Evolutionary conservation across 163 green algal genomes (phyloP).

Genomic region (Scenedesmus sp.): DNA sequence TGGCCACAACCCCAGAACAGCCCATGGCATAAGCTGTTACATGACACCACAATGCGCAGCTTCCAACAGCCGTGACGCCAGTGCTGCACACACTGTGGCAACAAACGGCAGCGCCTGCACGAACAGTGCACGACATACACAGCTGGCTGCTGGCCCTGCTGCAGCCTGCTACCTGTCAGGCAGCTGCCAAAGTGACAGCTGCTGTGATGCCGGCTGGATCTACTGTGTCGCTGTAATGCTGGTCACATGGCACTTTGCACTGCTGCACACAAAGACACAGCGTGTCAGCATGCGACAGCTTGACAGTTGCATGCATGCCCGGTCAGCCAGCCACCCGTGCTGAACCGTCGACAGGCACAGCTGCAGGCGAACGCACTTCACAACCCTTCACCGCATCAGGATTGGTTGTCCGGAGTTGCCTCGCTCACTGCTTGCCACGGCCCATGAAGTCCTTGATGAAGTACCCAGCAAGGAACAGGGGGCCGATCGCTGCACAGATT

Average conservation of each 20-base stretch:
- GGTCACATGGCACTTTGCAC: not conserved
- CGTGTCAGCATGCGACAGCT: not conserved
- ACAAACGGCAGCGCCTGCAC: not conserved
- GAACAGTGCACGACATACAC: not conserved
- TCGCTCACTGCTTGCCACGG: conserved; percentile 8
- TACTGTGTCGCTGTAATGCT: not conserved
- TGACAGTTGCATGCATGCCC: no score
- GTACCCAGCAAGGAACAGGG: conserved; percentile 42
- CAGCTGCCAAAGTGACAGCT: no score
- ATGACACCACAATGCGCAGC: not conserved
- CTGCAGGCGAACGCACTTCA: no score
- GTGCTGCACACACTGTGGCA: not conserved
- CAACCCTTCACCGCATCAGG: no score
- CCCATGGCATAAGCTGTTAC: not conserved
- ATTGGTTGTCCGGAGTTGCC: no score
- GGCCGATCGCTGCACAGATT: conserved; percentile 38
- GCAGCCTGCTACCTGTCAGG: no score
- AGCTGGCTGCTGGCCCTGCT: not conserved
- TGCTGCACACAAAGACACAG: not conserved
- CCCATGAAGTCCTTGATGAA: conserved; percentile 43
- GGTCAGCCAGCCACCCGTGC: no score
- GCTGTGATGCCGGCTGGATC: not conserved
- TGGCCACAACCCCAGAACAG: not conserved
- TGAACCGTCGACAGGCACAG: no score
- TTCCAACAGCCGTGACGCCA: not conserved